Base-by-base conservation (phyloP, 2,329 filamentous ascomycete genomes). In the Colletotrichum somersetense region DNA sequence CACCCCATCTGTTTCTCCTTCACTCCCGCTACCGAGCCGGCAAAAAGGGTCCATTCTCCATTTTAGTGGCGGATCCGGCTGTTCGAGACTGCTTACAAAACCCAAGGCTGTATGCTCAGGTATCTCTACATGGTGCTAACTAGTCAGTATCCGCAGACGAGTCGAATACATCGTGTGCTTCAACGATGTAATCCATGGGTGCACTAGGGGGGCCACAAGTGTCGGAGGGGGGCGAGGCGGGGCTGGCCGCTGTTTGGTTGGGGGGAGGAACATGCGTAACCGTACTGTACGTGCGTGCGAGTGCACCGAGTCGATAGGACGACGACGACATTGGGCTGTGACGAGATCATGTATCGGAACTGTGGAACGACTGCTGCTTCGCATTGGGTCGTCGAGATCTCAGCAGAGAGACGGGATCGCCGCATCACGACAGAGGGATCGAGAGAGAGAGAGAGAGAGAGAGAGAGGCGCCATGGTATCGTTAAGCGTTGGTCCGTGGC, bases 401-500 rank as follows among this genome's bases (percentile, higher is more conserved):
- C 66, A 56, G 53, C 23, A 48, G 35, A 69, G 52, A 55, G 48
- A 5, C 38, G 59, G 59, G 66, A 72, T 72, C 69, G 63, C 44
- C 7, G 53, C 16, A 59, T 16, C 53, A 40, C 26, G 46, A 64
- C 20, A 20, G 44, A 42, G 4, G 16, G 40, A 42, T 16, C 38
- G 18, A 46, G 18, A 46, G 20, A n/a, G 18, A 11, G 20, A n/a
- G 18, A 46, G 18, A 46, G 44, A 46, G 44, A 46, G 7, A n/a
- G 20, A n/a, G 44, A 46, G 44, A n/a, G 42, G 11, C 6, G 44
- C 44, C 44, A 46, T 46, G 7, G 44, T n/a, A 8, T 46, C 44
- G 44, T 46, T n/a, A n/a, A 69, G 46, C 23, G 69, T 56, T 65
- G 69, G 66, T 61, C 69, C 55, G 66, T 65, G 69, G 38, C 50